These are phyloP conservation scores for Coccomyxa subellipsoidea DNA, from an alignment of 163 green algal genomes.

Conservation along the genomic window DNA sequence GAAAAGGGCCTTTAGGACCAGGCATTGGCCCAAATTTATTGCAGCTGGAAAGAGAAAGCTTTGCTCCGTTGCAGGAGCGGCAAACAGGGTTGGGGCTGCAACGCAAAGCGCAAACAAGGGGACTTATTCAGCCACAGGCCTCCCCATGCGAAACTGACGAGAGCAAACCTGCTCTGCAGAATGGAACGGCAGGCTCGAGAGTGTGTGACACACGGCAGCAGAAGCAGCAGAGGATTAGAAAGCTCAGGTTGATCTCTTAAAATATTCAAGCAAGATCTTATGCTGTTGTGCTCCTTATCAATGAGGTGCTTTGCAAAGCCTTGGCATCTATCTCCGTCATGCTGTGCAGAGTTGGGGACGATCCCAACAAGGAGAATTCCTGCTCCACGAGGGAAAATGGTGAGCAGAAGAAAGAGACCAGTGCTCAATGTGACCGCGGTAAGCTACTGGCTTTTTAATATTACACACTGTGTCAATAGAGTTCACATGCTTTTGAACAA, in stretches of 20 bases:
- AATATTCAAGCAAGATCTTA: no score
- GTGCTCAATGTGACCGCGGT: neutral
- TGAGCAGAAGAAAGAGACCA: neutral
- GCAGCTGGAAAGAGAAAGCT: no score
- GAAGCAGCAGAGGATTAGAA: neutral
- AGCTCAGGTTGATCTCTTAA: no score
- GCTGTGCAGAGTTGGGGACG: neutral
- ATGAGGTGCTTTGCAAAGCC: no score
- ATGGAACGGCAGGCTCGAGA: neutral
- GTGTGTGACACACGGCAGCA: neutral
- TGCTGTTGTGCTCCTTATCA: no score
- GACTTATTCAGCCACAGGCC: no score
- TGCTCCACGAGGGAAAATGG: neutral
- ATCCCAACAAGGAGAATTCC: neutral
- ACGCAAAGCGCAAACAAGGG: no score
- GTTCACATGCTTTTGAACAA: no score
- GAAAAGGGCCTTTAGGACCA: no score
- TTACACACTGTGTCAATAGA: neutral
- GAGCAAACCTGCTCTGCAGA: neutral
- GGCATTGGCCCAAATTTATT: no score
- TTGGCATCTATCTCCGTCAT: neutral
- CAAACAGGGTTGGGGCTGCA: no score
- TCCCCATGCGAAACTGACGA: neutral
- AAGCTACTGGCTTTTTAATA: neutral
- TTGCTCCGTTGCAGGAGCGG: neutral